Evolutionary conservation across 179 eudicot species (phyloP), one percentile per base, ranked within the genome.

Genomic region (Actinidia polygama): DNA sequence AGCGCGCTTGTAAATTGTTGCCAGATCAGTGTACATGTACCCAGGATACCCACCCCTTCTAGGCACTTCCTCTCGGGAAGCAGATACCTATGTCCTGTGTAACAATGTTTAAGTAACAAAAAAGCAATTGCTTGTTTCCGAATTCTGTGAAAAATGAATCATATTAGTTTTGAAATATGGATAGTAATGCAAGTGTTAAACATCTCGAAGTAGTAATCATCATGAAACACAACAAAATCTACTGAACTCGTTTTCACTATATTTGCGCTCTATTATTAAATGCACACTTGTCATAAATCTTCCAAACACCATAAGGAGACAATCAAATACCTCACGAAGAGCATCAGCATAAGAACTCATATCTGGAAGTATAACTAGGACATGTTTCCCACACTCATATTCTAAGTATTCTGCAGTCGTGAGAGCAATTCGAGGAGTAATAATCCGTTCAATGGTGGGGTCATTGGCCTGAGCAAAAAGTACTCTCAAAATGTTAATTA

Each of bases 1-100:
- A 89, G 99, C 99, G 64, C 99, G 97, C 85, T 97, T 98, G 89
- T 97, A 97, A 63, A 97, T 97, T 81, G 99, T 97, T 78, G 99
- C 99, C 81, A 97, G 87, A 94, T 97, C 98, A 49, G 99, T 95
- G 84, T 97, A 97, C 98, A 97, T 97, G 76, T 97, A 97, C 84
- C 99, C 99, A 80, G 99, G 99, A 88, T 97, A 97, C 58, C 99
- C 99, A 92, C 99, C 97, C 82, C 99, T 94, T 89, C 99, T 98
- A 75, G 99, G 99, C 62, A 97, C 99, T 91, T 97, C 99, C 85
- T 97, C 99, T 79, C 99, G 87, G 73, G 98, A 98, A 85, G 98
- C 98, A 88, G 99, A 96, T 54, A 95, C 98, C 99, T 97, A 88
- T 30, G 49, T 53, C 61, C 40, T 11, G 10, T 36, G 66, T 55